Evolutionary conservation across 805 yeast species (phyloP), one percentile per base, ranked within the genome.

Genomic region (Suhomyces xylopsoci): DNA sequence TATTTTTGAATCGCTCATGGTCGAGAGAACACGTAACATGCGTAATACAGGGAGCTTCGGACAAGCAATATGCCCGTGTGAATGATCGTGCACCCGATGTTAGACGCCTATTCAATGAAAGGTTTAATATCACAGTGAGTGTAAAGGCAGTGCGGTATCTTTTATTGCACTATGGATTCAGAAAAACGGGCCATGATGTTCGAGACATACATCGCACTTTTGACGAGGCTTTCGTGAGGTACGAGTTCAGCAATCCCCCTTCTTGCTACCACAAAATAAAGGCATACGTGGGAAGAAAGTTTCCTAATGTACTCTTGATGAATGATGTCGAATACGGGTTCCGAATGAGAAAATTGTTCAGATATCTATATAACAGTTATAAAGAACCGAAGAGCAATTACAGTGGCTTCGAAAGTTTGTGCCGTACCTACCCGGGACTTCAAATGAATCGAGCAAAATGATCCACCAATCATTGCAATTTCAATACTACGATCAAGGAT

Each of bases 101-200:
- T n/a, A n/a, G n/a, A n/a, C n/a, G n/a, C n/a, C n/a, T n/a, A n/a
- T n/a, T n/a, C n/a, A n/a, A n/a, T n/a, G n/a, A n/a, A n/a, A n/a
- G n/a, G n/a, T n/a, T n/a, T n/a, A n/a, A n/a, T n/a, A n/a, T n/a
- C n/a, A n/a, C n/a, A n/a, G n/a, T n/a, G n/a, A n/a, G n/a, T n/a
- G 24, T 44, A 30, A 53, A 51, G 32, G 48, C 48, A n/a, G 52
- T 34, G 15, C 45, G 49, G 20, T 62, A 62, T 45, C 50, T 63
- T 9, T 20, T 4, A 20, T 50, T 56, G 12, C 63, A 61, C 47
- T 62, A 63, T 43, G 64, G 63, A 7, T 58, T 58, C 44, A 53
- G 55, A 15, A 26, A 43, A 3, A 19, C 34, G 9, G 48, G 57
- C 2, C 51, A 46, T 19, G 44, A 55, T 24, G 10, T 47, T 6